Conservation (phyloP, 305 asterid genomes). For the Salvia sclarea region DNA sequence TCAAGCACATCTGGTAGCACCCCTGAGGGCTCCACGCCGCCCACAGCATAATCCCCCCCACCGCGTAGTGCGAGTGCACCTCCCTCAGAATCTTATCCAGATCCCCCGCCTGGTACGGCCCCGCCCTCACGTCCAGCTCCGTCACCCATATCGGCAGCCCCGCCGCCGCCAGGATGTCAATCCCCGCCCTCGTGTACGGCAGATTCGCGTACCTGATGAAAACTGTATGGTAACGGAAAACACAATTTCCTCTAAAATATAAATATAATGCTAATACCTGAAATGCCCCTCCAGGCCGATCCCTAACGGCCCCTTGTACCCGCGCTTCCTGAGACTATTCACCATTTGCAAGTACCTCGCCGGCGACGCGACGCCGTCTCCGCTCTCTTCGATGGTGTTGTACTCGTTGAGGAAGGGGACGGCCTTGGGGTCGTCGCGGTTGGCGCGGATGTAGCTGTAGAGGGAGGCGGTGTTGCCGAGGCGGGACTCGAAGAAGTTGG, state of each 20-base stretch:
- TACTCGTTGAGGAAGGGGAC: conserved; percentile 60
- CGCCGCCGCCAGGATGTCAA: conserved; percentile 53
- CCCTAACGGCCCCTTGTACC: conserved; percentile 51
- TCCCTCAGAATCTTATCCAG: conserved; percentile 51
- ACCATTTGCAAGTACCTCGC: conserved; percentile 40
- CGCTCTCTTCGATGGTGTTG: conserved; percentile 51
- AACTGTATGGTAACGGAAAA: no score
- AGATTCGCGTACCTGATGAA: no score
- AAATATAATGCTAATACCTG: no score
- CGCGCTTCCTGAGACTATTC: conserved; percentile 28
- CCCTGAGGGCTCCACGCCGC: conserved; percentile 52
- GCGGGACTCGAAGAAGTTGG: conserved; percentile 46
- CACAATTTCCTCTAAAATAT: no score
- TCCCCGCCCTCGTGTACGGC: conserved; percentile 53
- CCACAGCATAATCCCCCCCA: conserved; percentile 59
- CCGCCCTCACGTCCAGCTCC: conserved; percentile 51
- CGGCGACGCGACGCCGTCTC: conserved; percentile 41
- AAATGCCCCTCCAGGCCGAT: conserved; percentile 76
- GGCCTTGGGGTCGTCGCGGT: conserved; percentile 30
- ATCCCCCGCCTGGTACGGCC: conserved; percentile 51
- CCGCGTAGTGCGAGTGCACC: conserved; percentile 43
- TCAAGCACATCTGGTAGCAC: conserved; percentile 69
- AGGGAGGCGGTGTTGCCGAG: conserved; percentile 39
- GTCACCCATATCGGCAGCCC: conserved; percentile 69
- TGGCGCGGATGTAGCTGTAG: conserved; percentile 27